These are phyloP conservation scores for Beverwykella pulmonaria DNA, from an alignment of 495 filamentous ascomycete genomes.

Conservation along the genomic window DNA sequence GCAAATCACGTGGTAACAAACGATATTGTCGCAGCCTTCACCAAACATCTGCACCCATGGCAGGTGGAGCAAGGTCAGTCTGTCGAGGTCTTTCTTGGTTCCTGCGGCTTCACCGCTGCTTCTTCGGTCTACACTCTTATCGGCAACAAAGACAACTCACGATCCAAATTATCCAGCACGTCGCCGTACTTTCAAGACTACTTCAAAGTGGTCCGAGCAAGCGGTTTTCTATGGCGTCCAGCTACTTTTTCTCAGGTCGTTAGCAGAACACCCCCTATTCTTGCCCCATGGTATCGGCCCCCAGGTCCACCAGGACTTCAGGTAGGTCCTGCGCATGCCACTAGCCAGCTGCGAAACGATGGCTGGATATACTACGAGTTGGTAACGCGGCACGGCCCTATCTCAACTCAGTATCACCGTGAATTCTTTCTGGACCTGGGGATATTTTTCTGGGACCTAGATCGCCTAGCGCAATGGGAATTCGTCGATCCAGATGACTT, in stretches of 20 bases:
- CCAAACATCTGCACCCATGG: not conserved
- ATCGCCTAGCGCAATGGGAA: conserved; percentile 1
- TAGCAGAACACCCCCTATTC: not conserved
- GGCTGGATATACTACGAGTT: conserved; percentile 2
- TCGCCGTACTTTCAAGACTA: not conserved
- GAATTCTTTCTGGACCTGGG: conserved; percentile 3
- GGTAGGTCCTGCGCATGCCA: not conserved
- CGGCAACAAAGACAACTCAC: not conserved
- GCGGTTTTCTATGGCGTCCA: not conserved
- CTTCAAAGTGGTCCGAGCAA: too few relatives aligned
- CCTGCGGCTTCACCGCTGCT: not conserved
- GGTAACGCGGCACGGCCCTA: not conserved
- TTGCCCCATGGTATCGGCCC: not conserved
- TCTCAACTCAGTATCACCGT: not conserved
- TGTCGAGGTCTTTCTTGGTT: not conserved
- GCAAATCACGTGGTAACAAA: not conserved
- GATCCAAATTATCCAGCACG: not conserved
- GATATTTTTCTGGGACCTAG: conserved; percentile 11
- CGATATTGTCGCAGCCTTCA: not conserved
- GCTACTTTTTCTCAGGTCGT: not conserved
- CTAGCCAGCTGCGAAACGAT: not conserved
- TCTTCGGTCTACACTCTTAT: not conserved
- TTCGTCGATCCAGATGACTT: conserved; percentile 3
- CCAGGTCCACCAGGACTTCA: not conserved
- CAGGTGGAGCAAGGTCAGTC: conserved; percentile 8